A percentile compares a stretch with the other conserved stretches of the same genome.
phyloP scores from a whole-genome alignment of 2,329 filamentous ascomycete genomes.

The Talaromyces verruculosus region DNA sequence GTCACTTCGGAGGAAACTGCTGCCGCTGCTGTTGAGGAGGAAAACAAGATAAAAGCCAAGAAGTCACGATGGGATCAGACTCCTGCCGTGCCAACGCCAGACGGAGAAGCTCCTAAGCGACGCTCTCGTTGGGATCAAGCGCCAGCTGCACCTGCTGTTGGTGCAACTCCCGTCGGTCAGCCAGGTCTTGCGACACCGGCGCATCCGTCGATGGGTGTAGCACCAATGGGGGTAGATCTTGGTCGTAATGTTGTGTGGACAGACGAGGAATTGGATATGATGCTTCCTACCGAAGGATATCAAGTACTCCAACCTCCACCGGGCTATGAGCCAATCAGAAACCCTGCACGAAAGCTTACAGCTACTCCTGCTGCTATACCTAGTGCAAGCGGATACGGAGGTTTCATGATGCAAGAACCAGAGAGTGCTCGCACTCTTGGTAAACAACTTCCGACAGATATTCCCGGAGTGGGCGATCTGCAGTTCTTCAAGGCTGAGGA shows the following conservation, averaged over 20 bases:
- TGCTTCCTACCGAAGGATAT: constrained; percentile 90
- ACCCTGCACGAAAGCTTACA: constrained; percentile 72
- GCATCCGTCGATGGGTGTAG: constrained; percentile 64
- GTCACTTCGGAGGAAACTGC: constrained; percentile 61
- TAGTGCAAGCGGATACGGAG: constrained; percentile 62
- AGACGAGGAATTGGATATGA: constrained; percentile 89
- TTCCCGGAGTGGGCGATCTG: constrained; percentile 90
- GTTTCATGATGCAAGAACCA: constrained; percentile 97
- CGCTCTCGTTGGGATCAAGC: constrained; percentile 92
- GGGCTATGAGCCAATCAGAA: constrained; percentile 82
- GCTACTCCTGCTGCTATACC: constrained; percentile 66
- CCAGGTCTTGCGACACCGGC: constrained; percentile 75
- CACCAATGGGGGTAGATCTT: constrained; percentile 78
- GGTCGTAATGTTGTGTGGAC: constrained; percentile 78
- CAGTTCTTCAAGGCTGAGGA: constrained; percentile 99
- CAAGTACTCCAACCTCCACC: constrained; percentile 87
- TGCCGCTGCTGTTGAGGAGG: constrained; percentile 49
- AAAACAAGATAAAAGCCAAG: constrained; percentile 63
- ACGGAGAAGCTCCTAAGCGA: constrained; percentile 63
- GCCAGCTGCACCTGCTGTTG: constrained; percentile 69
- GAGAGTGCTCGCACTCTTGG: constrained; percentile 79
- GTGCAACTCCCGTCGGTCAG: constrained; percentile 71
- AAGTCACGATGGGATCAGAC: constrained; percentile 87
- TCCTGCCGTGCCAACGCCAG: constrained; percentile 58
- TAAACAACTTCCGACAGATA: constrained; percentile 90